Base-by-base conservation (phyloP, 345 rosid genomes). In the Acer campestre region DNA sequence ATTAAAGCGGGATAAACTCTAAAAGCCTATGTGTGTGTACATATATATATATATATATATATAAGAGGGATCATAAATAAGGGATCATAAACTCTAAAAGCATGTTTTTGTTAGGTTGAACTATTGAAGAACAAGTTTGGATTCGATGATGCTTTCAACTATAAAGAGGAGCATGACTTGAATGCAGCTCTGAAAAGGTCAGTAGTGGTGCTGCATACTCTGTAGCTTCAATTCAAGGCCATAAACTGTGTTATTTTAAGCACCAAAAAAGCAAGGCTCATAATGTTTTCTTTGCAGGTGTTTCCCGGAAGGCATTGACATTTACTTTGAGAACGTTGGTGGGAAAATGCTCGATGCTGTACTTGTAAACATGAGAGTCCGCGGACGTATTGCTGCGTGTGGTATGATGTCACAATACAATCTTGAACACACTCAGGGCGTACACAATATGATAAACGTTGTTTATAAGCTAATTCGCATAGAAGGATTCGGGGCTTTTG, bases 131-230 rank as follows among this genome's bases (percentile, higher is more conserved):
- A 67, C 22, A 78, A 68, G 75, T 53, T 84, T n/a, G 82, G 84
- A 61, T 84, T 80, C 22, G 80, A 84, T 68, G 82, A 77, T 9
- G 86, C 84, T 75, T 80, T 84, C 80, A 84, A 84, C 73, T 84
- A 84, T 58, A 84, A 84, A 40, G 80, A 75, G 59, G 86, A 84
- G 46, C 64, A 20, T 0, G 53, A 80, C 40, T 58, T 80, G 11
- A 67, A 74, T 78, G 75, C 76, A 66, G 72, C 84, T 75, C 20
- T 80, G 75, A 78, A 83, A 75, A 80, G 86, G 86, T 75, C n/a
- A 10, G 73, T 70, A 13, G 31, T 56, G 23, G 18, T 10, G 5
- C 23, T 56, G 61, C 61, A 17, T 56, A 16, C 61, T 56, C 73
- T 44, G 38, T 67, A 42, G 40, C 40, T 12, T 13, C 67, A 13